Percentiles rank a stretch among this genome's conserved stretches.
Conservation (phyloP, 2,329 filamentous ascomycete genomes). For the Talaromyces sp. region DNA sequence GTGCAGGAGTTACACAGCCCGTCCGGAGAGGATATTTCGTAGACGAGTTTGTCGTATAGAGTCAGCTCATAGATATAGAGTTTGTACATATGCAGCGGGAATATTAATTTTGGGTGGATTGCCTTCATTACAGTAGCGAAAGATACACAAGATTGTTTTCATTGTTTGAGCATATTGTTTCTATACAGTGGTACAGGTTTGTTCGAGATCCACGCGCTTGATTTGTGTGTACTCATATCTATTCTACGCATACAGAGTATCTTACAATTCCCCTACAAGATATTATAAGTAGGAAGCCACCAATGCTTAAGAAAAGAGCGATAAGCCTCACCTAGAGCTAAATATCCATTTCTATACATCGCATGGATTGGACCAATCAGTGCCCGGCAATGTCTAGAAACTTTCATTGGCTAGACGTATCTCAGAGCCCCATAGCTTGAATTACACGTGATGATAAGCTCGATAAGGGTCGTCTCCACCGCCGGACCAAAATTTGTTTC, state of each 20-base stretch:
- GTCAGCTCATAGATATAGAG: background rate
- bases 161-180: background rate
- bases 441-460: slow-evolving; percentile 2
- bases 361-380: background rate
- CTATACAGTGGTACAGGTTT: background rate
- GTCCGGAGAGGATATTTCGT: background rate
- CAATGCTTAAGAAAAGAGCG: background rate
- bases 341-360: background rate
- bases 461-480: background rate
- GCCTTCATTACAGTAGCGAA: background rate
- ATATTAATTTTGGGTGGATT: background rate
- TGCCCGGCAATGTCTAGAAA: background rate
- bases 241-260: background rate
- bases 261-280: too few relatives aligned
- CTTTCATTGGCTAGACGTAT: background rate
- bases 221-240: background rate
- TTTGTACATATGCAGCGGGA: background rate
- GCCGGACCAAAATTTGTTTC: slow-evolving; percentile 11
- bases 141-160: background rate
- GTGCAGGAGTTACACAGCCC: background rate
- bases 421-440: background rate
- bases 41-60: background rate
- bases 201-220: background rate
- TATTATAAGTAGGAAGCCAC: background rate
- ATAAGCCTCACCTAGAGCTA: background rate